Conservation (phyloP, 2,329 filamentous ascomycete species). For the Lasiodiplodia gonubiensis region DNA sequence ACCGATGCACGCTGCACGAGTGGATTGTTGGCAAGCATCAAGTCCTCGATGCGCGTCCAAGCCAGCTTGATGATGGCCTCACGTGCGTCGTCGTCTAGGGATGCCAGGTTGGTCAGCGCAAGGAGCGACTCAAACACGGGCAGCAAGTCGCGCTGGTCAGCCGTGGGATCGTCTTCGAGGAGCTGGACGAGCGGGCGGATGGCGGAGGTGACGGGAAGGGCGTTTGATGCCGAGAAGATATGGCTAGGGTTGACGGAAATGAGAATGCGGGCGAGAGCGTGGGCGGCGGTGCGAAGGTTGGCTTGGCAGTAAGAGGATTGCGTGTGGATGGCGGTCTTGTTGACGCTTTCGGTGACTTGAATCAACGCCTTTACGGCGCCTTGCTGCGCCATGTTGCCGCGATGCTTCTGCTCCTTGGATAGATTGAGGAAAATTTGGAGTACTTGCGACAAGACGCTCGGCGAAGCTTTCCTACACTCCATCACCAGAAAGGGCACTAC, state of each 20-base stretch:
- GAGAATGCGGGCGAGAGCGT: conserved; percentile 81
- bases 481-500: conserved; percentile 78
- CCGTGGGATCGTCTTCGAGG: conserved; percentile 67
- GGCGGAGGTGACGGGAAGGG: conserved; percentile 74
- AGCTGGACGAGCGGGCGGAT: conserved; percentile 81
- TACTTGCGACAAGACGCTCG: conserved; percentile 72
- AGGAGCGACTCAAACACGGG: conserved; percentile 90
- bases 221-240: conserved; percentile 80
- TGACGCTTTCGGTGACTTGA: conserved; percentile 68
- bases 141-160: conserved; percentile 71
- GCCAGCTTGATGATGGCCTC: conserved; percentile 73
- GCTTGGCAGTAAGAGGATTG: conserved; percentile 46
- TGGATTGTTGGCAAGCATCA: conserved; percentile 76
- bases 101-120: conserved; percentile 92
- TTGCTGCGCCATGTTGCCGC: conserved; percentile 86
- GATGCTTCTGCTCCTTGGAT: conserved; percentile 72
- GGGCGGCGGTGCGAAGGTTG: conserved; percentile 66
- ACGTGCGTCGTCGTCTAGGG: conserved; percentile 67
- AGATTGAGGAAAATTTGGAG: conserved; percentile 79
- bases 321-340: conserved; percentile 52
- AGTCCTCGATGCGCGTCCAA: conserved; percentile 79
- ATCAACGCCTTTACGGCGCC: conserved; percentile 88
- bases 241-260: conserved; percentile 85
- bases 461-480: conserved; percentile 74
- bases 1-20: conserved; percentile 82